Percentiles rank a stretch among this genome's conserved stretches.
Evolutionary conservation across 1,139 yeast genomes (phyloP).

Genomic region (Maudiozyma humilis): DNA sequence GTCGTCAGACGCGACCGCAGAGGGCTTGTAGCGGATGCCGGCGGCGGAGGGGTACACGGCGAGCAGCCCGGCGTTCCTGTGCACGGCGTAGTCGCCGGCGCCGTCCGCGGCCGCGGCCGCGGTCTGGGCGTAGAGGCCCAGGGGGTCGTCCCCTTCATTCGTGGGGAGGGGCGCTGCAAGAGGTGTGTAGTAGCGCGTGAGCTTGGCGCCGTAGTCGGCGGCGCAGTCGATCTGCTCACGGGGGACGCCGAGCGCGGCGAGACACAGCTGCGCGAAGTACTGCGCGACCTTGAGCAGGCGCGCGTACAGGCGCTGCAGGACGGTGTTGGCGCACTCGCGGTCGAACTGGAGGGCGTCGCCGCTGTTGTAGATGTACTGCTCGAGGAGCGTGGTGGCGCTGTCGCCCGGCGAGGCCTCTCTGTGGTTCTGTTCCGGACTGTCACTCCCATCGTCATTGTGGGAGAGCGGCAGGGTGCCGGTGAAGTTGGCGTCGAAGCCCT

Average conservation of each 20-base stretch:
- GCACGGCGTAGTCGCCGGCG: background rate
- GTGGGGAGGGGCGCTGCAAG: too few relatives aligned
- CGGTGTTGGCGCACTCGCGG: constrained; percentile 12
- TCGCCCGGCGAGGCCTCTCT: too few relatives aligned
- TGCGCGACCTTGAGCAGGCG: constrained; percentile 19
- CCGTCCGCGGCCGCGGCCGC: too few relatives aligned
- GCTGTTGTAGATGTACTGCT: constrained; percentile 25
- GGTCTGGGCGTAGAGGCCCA: too few relatives aligned
- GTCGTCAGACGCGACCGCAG: constrained; percentile 19
- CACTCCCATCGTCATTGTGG: constrained; percentile 11
- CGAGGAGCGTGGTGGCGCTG: constrained; percentile 15
- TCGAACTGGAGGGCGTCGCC: constrained; percentile 14
- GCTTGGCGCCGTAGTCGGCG: constrained; percentile 10
- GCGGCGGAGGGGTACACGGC: constrained; percentile 24
- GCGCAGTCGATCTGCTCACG: too few relatives aligned
- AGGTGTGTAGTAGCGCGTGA: constrained; percentile 17
- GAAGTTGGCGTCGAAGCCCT: constrained; percentile 26
- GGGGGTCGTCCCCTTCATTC: too few relatives aligned
- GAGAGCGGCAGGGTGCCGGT: constrained; percentile 19
- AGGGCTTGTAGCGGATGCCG: constrained; percentile 22
- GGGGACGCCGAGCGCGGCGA: constrained; percentile 19
- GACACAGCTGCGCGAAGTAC: constrained; percentile 19
- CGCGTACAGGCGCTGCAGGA: constrained; percentile 12
- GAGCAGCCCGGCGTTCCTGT: constrained; percentile 20
- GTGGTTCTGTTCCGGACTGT: too few relatives aligned